Conservation (phyloP, 495 filamentous ascomycete genomes). For the Neurospora sp. region DNA sequence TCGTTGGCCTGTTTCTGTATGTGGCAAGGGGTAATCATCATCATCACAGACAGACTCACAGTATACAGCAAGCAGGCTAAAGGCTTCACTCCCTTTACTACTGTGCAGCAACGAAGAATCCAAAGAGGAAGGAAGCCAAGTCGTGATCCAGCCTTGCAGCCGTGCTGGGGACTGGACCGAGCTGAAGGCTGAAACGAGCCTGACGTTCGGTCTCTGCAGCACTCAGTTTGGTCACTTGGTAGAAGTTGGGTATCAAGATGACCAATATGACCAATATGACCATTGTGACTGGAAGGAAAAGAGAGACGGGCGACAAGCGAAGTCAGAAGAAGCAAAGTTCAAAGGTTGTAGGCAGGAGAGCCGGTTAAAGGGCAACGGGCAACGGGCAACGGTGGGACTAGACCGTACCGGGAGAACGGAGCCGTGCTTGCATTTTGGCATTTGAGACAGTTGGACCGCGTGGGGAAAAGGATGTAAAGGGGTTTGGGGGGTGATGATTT, state of each 20-base stretch:
- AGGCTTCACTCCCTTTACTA: neutral
- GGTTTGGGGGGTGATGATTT: no score
- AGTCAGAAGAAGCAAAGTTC: neutral
- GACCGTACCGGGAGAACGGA: neutral
- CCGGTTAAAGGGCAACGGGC: neutral
- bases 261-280: constrained; percentile 1
- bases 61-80: neutral
- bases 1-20: neutral
- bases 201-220: neutral
- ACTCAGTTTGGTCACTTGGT: no score
- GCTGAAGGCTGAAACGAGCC: constrained; percentile 21
- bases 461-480: neutral
- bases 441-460: neutral
- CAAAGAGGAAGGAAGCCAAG: neutral
- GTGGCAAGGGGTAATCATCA: neutral
- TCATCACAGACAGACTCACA: neutral
- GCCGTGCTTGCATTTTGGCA: neutral
- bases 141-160: constrained; percentile 1
- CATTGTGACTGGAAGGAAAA: neutral
- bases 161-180: constrained; percentile 12
- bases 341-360: no score
- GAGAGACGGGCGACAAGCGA: neutral
- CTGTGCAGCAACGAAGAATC: neutral
- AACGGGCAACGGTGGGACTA: neutral
- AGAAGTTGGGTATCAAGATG: neutral